A percentile compares a stretch with the other conserved stretches of the same genome.
Evolutionary conservation across 768 basidiomycete species (phyloP).

Genomic region (Tylopilus subfusipes): DNA sequence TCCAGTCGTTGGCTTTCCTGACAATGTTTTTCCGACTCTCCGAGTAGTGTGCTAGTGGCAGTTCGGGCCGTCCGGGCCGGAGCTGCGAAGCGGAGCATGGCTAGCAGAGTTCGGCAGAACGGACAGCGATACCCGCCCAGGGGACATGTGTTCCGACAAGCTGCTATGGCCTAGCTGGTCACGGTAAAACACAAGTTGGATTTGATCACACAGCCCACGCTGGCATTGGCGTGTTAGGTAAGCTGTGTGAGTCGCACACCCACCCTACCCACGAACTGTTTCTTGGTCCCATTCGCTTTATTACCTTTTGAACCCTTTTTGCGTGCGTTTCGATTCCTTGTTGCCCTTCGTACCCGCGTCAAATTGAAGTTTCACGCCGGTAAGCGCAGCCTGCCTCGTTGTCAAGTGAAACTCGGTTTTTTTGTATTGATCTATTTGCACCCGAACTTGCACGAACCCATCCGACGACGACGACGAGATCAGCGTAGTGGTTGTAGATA

Average conservation of each 20-base stretch:
- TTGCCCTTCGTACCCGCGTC: background rate
- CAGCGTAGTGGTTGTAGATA: constrained; percentile 18
- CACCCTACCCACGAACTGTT: background rate
- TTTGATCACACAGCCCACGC: too few relatives aligned
- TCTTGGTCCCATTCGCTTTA: background rate
- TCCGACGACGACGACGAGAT: constrained; percentile 15
- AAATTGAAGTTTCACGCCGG: background rate
- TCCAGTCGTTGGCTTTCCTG: background rate
- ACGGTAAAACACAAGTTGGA: background rate
- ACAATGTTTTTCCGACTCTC: background rate
- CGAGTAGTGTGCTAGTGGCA: background rate
- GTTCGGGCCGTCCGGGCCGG: background rate
- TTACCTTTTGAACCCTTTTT: background rate
- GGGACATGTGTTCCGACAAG: background rate
- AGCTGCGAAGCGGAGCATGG: background rate
- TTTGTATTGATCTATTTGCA: constrained; percentile 34
- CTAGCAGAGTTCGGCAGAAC: background rate
- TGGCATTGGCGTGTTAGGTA: constrained; percentile 5
- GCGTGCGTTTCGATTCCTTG: background rate
- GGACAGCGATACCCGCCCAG: background rate
- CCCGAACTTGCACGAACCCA: constrained; percentile 23
- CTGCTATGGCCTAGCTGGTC: too few relatives aligned
- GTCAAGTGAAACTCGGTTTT: constrained; percentile 12
- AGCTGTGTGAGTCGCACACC: background rate
- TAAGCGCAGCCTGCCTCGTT: constrained; percentile 20